Evolutionary conservation across 306 rosid species (phyloP).

Genomic region (Casuarina equisetifolia): DNA sequence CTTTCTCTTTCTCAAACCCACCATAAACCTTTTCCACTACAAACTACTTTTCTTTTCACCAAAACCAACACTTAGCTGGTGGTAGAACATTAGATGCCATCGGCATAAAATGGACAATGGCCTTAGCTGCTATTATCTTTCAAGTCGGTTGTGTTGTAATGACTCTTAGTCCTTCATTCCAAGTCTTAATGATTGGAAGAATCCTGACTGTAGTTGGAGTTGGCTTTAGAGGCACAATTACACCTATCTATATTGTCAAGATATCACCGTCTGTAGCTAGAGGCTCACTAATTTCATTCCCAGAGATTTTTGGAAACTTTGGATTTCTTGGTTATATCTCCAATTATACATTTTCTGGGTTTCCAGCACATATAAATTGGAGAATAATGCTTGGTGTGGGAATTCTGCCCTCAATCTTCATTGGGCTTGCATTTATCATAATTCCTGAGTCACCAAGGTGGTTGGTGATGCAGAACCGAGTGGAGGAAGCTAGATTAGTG

Average conservation of each 20-base stretch:
- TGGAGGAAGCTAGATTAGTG: conserved; percentile 82
- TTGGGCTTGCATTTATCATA: conserved; percentile 78
- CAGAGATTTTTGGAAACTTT: conserved; percentile 74
- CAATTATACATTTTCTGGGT: conserved; percentile 74
- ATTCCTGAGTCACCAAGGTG: conserved; percentile 97
- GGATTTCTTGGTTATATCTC: conserved; percentile 90
- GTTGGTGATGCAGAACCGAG: conserved; percentile 73
- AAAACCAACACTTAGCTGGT: conserved; percentile 77
- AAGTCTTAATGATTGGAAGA: conserved; percentile 64
- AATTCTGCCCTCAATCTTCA: conserved; percentile 75
- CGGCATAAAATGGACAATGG: conserved; percentile 99
- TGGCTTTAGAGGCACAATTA: conserved; percentile 85
- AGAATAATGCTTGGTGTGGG: conserved; percentile 94
- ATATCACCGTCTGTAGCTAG: conserved; percentile 73
- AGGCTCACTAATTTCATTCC: conserved; percentile 88
- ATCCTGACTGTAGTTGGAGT: conserved; percentile 83
- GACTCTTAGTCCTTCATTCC: conserved; percentile 79
- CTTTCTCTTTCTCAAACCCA: no score
- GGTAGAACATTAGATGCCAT: conserved; percentile 83
- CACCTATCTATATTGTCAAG: conserved; percentile 91
- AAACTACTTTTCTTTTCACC: no score
- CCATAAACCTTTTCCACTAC: no score
- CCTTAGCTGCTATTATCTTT: conserved; percentile 71
- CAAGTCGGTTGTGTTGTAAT: conserved; percentile 72
- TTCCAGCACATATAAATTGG: conserved; percentile 74